Base-by-base conservation (phyloP, 2,329 filamentous ascomycete species). In the Chrysoporthe cubensis region DNA sequence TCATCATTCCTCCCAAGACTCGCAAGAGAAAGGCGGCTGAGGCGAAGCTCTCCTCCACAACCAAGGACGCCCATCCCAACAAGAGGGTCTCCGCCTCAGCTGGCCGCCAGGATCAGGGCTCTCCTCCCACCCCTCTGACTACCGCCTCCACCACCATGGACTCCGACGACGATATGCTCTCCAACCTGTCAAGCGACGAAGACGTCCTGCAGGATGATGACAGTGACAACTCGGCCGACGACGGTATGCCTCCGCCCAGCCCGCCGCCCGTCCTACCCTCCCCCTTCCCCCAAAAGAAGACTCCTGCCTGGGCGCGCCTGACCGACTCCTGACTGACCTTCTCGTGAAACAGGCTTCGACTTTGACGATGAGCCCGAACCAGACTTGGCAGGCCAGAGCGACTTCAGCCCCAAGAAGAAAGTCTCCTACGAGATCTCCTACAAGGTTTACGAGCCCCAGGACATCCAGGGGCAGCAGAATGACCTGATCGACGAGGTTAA, bases 131-230 rank as follows among this genome's bases (percentile, higher is more conserved):
- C 5, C 85, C 87, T 40, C 78, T 85, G 68, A 89, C 87, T 61
- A 81, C 78, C n/a, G 76, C 76, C 32, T 84, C 81, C 63, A 82
- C 82, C 78, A 87, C 83, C 71, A 97, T 97, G 94, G 94, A 97
- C 82, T 97, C 94, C 9, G 95, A 98, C 74, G 94, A 97, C 76
- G 95, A 97, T 69, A 94, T 94, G 79, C 91, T 96, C 87, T 96
- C 92, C 74, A 89, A 90, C 76, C 85, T 90, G 74, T 95, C 92
- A 54, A 97, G 91, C 76, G 90, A 90, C 54, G 89, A 90, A 66
- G 90, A 92, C 71, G 87, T 93, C 69, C 85, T 91, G 78, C 87
- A 91, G 71, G 91, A 94, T 74, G 89, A 91, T 69, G 94, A 91
- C 73, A 58, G 48, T 34, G 94, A 93, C 65, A 92, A 94, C 74